Evolutionary conservation across 1,139 yeast genomes (phyloP), one percentile per base, ranked within the genome.

Genomic region (Geotrichum aggregatum): DNA sequence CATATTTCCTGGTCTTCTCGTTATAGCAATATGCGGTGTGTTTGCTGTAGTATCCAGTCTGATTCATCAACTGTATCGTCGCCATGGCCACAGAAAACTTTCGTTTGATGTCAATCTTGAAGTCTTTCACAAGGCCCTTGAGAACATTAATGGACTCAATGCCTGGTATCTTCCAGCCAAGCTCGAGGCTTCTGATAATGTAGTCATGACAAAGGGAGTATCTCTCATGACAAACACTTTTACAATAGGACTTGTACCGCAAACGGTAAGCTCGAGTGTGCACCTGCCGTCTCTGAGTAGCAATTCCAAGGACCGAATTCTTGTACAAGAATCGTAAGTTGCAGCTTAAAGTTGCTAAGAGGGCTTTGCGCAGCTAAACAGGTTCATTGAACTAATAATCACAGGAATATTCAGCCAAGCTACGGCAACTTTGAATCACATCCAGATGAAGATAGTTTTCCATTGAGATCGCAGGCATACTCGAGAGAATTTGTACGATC

Each of bases 1-100:
- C 41, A 44, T 44, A 14, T 22, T 44, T 30, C 47, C 47, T n/a
- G 41, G 41, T 30, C n/a, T 44, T 3, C 13, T 44, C 8, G 47
- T 44, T 14, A 30, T 44, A n/a, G 19, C 21, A 11, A 35, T 44
- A 11, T 44, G 47, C 19, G 40, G 24, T 2, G 14, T 34, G 2
- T 44, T 34, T 34, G 16, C 34, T n/a, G 2, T 44, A 5, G 11
- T 21, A 5, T 21, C 41, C 31, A 11, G 21, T 1, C 3, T 26
- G 5, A 7, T 22, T 10, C 19, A n/a, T 13, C 18, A 19, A 13
- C 7, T 34, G 10, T 30, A 11, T 19, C n/a, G 41, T 4, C 41
- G 22, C 31, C 7, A 8, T 7, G 28, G 19, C 1, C 6, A 34
- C 47, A 34, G 13, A 21, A 7, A 24, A 5, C n/a, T 44, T 8